Percentiles rank a stretch among this genome's conserved stretches.
These are phyloP conservation scores for Rhodotorula toruloides DNA, from an alignment of 768 basidiomycete genomes.

Conservation along the genomic window DNA sequence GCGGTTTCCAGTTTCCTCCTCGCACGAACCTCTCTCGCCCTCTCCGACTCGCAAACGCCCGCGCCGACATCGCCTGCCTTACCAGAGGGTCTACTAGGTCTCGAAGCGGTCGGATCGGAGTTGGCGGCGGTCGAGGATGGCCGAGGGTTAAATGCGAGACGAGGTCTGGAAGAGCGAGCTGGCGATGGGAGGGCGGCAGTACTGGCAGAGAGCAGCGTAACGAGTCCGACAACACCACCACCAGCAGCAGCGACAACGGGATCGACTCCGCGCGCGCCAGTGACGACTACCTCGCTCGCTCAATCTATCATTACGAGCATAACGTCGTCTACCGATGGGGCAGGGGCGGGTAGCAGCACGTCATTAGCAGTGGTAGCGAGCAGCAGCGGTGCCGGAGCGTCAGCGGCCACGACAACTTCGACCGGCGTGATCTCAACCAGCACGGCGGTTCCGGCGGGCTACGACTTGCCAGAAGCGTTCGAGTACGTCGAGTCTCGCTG, in stretches of 20 bases:
- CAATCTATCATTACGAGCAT: too few relatives aligned
- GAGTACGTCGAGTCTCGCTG: constrained; percentile 13
- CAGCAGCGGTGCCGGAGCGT: rapidly evolving
- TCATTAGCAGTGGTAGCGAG: background rate
- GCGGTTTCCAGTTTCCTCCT: too few relatives aligned
- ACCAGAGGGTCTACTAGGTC: background rate
- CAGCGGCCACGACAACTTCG: background rate
- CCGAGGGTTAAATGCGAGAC: background rate
- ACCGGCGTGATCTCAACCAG: background rate
- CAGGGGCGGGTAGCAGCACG: background rate
- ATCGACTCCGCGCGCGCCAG: too few relatives aligned
- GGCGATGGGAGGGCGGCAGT: too few relatives aligned
- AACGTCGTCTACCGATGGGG: too few relatives aligned
- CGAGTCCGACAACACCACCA: too few relatives aligned
- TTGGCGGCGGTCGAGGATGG: background rate
- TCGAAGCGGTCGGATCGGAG: background rate
- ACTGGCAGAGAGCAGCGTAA: too few relatives aligned
- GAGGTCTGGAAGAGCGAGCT: background rate
- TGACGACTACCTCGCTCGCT: too few relatives aligned
- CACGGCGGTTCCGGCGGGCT: constrained; percentile 9
- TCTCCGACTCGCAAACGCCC: too few relatives aligned
- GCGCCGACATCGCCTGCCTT: background rate
- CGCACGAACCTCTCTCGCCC: too few relatives aligned
- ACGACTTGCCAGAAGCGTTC: constrained; percentile 20
- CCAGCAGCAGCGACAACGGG: too few relatives aligned